Base-by-base conservation (phyloP, 805 yeast species). In the Myxozyma mucilagina region DNA sequence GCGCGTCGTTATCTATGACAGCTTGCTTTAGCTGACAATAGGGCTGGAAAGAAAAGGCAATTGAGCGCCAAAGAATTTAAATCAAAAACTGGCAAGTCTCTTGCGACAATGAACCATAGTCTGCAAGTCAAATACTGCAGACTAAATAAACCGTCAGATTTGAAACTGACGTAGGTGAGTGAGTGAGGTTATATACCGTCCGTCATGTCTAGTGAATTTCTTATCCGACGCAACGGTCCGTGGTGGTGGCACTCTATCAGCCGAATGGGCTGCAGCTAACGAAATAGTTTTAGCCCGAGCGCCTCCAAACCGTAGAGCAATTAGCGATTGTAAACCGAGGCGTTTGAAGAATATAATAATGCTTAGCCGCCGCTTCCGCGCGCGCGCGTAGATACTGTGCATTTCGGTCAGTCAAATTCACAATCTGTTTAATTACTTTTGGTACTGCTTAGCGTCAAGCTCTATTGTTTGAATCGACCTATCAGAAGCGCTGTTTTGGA, bases 221-320 rank as follows among this genome's bases (percentile, higher is more conserved):
- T 49, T 49, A 49, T 49, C 53, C 53, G 43, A 10, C 32, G 24
- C 24, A 34, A 49, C 35, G 50, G 35, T 14, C 20, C 48, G 34
- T 8, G 48, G 18, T 42, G 24, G 47, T 42, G 41, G 41, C 41
- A 38, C 41, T 13, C 13, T 38, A 38, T 38, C 41, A 38, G 16
- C 31, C 13, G 24, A 48, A 39, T 20, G 54, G 54, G 54, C 44
- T 34, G 45, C 44, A 16, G 53, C 43, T 16, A 18, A 24, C 38
- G 45, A 14, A 16, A 36, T 24, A 34, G 29, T 18, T 16, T 16
- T n/a, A 50, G 35, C 42, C 45, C 54, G 41, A 50, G 45, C 45
- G 43, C 18, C 53, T 49, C 43, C 18, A 14, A 31, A 7, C 18
- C 38, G 31, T 18, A 16, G 54, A 34, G 8, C 45, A 20, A 39